Evolutionary conservation across 2,329 filamentous ascomycete genomes (phyloP).

Genomic region (Didymella glomerata): DNA sequence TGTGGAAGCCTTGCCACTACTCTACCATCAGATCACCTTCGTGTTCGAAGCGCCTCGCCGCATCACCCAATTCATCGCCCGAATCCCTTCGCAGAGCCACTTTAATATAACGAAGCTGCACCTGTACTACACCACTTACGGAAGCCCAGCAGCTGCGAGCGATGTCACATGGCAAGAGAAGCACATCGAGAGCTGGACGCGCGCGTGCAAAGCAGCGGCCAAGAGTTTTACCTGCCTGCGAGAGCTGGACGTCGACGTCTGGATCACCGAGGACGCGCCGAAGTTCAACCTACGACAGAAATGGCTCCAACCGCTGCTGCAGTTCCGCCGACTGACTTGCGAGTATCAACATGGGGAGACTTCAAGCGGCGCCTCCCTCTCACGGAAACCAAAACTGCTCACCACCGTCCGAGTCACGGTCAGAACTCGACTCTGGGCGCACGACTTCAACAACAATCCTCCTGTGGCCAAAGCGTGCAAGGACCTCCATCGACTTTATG

Average conservation of each 20-base stretch:
- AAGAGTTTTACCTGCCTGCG: slow-evolving; percentile 34
- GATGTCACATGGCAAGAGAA: slow-evolving; percentile 38
- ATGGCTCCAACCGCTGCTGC: slow-evolving; percentile 41
- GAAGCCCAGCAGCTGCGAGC: slow-evolving; percentile 21
- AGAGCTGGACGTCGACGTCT: slow-evolving; percentile 34
- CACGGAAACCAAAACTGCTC: neutral
- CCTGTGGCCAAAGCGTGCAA: slow-evolving; percentile 26
- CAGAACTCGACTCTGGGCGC: slow-evolving; percentile 1
- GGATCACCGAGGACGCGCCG: slow-evolving; percentile 28
- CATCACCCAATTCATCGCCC: slow-evolving; percentile 38
- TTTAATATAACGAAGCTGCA: slow-evolving; percentile 38
- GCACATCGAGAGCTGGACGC: slow-evolving; percentile 35
- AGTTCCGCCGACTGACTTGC: slow-evolving; percentile 36
- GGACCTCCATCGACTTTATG: slow-evolving; percentile 42
- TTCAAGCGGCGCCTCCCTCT: neutral
- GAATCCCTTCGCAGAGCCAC: slow-evolving; percentile 30
- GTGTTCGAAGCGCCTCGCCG: slow-evolving; percentile 40
- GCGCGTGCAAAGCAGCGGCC: slow-evolving; percentile 31
- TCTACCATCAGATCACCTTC: slow-evolving; percentile 44
- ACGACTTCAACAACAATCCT: slow-evolving; percentile 16
- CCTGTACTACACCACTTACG: slow-evolving; percentile 44
- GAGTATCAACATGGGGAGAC: neutral
- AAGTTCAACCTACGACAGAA: slow-evolving; percentile 34
- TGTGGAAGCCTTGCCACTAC: slow-evolving; percentile 35
- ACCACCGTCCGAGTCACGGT: slow-evolving; percentile 27